Evolutionary conservation across 2,329 filamentous ascomycete genomes (phyloP), one percentile per base, ranked within the genome.

Genomic region (Ceratocystis diversiconidia): DNA sequence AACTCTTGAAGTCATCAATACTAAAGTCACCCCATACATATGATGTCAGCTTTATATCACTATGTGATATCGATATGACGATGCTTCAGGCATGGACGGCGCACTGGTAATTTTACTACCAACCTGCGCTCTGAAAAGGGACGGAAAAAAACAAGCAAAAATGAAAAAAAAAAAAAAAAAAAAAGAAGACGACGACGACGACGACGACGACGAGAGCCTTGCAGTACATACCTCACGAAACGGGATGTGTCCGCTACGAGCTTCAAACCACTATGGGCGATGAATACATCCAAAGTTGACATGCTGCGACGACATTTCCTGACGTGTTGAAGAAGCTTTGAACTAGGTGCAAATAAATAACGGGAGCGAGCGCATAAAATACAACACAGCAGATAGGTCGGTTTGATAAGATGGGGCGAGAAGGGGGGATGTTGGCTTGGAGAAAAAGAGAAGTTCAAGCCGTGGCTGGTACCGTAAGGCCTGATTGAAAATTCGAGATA

Each of bases 261-360:
- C 77, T 87, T 87, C 80, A 90, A 87, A 80, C 92, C 92, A 76
- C 89, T 91, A 79, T 95, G 92, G 82, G 90, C 91, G 74, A 96
- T 87, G 80, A 90, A 89, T 77, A 96, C 86, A 79, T 90, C 85
- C 75, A 92, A 65, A 32, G 46, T 50, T 28, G 66, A 41, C 63
- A 67, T 63, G 28, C 57, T 43, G 61, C 60, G 61, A 60, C 66
- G 55, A 63, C 66, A 67, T 67, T 63, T 63, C 66, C 66, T n/a
- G 41, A 17, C 30, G 22, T 30, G 44, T 55, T 30, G 19, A 52
- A 22, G 28, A 30, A 41, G 12, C 44, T 48, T 50, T 43, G 50
- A 28, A 36, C 41, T 19, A 52, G 4, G 25, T 50, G 28, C 36
- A 46, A 19, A 36, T 60, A 43, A 43, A 50, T 41, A 55, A 48